phyloP scores from a whole-genome alignment of 1,139 yeast species.

The Lodderomyces parapsilosis region DNA sequence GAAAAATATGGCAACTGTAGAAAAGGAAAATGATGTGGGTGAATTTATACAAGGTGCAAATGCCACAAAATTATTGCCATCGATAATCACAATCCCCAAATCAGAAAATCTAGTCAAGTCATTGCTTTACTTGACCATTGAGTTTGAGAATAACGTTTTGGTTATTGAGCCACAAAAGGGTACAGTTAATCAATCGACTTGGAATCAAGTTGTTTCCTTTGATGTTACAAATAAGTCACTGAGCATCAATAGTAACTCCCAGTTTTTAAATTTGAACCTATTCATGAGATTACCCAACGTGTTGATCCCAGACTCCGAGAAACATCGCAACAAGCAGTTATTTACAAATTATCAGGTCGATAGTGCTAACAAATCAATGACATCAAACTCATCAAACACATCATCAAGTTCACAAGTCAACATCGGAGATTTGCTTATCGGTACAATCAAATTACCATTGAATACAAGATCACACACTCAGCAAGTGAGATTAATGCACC shows the following conservation, averaged over 20 bases:
- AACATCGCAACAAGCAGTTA: slow-evolving; percentile 26
- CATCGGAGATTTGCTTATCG: slow-evolving; percentile 44
- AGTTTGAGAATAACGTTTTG: slow-evolving; percentile 78
- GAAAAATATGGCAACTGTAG: slow-evolving; percentile 28
- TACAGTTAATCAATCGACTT: slow-evolving; percentile 50
- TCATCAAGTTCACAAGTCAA: slow-evolving; percentile 15
- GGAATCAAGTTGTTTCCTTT: slow-evolving; percentile 88
- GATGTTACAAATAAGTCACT: slow-evolving; percentile 73
- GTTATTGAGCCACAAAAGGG: slow-evolving; percentile 82
- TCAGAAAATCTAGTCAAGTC: slow-evolving; percentile 50
- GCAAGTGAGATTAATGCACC: slow-evolving; percentile 43
- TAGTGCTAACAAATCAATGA: not conserved
- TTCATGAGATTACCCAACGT: slow-evolving; percentile 75
- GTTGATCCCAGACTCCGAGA: slow-evolving; percentile 49
- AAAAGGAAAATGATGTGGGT: slow-evolving; percentile 20
- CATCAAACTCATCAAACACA: slow-evolving; percentile 4
- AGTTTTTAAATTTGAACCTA: slow-evolving; percentile 63
- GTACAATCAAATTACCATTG: slow-evolving; percentile 44
- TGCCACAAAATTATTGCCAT: slow-evolving; percentile 56
- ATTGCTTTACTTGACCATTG: slow-evolving; percentile 66
- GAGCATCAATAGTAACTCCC: slow-evolving; percentile 18
- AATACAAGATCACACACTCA: slow-evolving; percentile 38
- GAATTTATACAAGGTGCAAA: slow-evolving; percentile 30
- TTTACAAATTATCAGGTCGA: slow-evolving; percentile 24
- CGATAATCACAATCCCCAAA: slow-evolving; percentile 62